Evolutionary conservation across 371 early-diverging fungal species (phyloP), one percentile per base, ranked within the genome.

Genomic region (Nematocida parisii): DNA sequence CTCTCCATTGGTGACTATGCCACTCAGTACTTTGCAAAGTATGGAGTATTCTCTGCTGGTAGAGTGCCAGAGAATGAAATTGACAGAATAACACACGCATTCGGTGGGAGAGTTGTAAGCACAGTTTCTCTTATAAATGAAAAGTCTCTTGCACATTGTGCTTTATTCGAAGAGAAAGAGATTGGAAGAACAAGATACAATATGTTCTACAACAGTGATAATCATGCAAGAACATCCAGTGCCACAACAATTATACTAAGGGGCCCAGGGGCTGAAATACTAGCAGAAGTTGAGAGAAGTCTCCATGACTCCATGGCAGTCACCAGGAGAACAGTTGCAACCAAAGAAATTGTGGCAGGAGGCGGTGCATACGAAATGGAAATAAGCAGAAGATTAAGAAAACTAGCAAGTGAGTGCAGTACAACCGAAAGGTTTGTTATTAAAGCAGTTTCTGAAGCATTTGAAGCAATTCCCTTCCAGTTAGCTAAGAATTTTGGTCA

Each of bases 1-100:
- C 89, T 96, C 71, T 95, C 97, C 18, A 98, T 99, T 84, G 99
- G 99, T 84, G 99, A 99, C 87, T 90, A 98, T 83, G 99, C 98
- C 47, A 99, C 99, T 22, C 98, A 99, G 88, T 99, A 96, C 90
- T 99, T 99, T 90, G 99, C 99, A 75, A 97, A 95, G 86, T 91
- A 96, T 67, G 92, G 93, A 85, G 93, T 99, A 84, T 98, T 99
- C 89, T 97, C 96, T 87, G 97, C 98, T 61, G 99, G 99, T 54
- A 92, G 99, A 84, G 97, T 98, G 44, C 87, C 94, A 44, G 90
- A 90, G 83, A 93, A 92, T 71, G 97, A 98, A 85, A 88, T 97
- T 84, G 89, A 90, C 60, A 93, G 98, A 84, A 93, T 97, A 47
- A 91, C 93, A 77, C 90, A 92, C 85, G 95, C 96, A 62, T 95